Evolutionary conservation across 106 monocot species (phyloP).

Genomic region (Chionographis japonica): DNA sequence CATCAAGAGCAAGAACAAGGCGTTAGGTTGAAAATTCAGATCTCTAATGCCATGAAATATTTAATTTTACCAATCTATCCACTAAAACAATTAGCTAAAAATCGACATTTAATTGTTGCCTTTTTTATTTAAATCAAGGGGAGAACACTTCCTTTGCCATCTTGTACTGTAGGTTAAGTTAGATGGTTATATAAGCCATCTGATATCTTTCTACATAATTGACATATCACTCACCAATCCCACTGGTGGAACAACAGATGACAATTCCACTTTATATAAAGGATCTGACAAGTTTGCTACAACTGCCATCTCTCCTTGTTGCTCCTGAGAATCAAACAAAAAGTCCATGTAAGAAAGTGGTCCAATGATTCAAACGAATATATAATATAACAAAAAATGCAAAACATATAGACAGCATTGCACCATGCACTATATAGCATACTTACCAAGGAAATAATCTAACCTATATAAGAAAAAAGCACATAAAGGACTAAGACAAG

Average conservation of each 20-base stretch:
- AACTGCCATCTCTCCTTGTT: conserved; percentile 59
- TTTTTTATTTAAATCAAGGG: not conserved
- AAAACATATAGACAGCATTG: not conserved
- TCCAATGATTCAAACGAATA: not conserved
- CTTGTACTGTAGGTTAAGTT: too few relatives aligned
- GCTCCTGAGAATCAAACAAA: conserved; percentile 46
- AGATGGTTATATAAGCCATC: not conserved
- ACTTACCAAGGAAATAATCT: too few relatives aligned
- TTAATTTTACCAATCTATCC: too few relatives aligned
- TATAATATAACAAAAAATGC: not conserved
- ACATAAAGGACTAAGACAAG: too few relatives aligned
- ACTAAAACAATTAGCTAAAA: too few relatives aligned
- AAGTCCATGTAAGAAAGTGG: not conserved
- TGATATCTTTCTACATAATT: not conserved
- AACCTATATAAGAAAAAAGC: too few relatives aligned
- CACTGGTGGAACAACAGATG: conserved; percentile 49
- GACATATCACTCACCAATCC: conserved; percentile 54
- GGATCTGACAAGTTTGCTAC: conserved; percentile 62
- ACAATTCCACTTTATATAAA: conserved; percentile 66
- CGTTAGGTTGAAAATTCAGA: too few relatives aligned
- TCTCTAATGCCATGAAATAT: too few relatives aligned
- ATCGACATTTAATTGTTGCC: not conserved
- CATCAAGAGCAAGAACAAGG: too few relatives aligned
- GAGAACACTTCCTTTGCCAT: too few relatives aligned
- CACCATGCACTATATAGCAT: not conserved